These are phyloP conservation scores for Eucalyptus regnans DNA, from an alignment of 345 rosid genomes.

Conservation along the genomic window DNA sequence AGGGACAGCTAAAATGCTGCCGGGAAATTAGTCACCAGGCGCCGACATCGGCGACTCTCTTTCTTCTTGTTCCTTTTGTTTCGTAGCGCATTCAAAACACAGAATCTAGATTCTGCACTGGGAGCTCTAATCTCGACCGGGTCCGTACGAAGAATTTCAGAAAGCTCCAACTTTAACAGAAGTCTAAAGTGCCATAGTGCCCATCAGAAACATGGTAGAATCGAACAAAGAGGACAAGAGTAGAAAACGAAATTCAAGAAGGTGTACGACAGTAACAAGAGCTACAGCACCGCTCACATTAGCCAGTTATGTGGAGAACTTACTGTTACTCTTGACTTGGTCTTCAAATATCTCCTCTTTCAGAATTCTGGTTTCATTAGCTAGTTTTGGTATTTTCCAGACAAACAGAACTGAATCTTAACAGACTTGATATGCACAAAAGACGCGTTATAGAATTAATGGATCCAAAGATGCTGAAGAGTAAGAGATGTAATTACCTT, in stretches of 20 bases:
- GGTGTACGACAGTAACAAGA: not conserved
- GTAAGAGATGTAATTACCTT: conserved; percentile 31
- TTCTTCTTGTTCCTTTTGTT: not conserved
- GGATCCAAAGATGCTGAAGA: not conserved
- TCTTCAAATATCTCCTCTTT: not conserved
- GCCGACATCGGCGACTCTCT: not conserved
- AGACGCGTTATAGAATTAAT: not conserved
- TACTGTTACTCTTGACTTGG: not conserved
- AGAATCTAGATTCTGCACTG: not conserved
- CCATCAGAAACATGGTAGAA: not conserved
- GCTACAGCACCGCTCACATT: not conserved
- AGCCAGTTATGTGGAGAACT: not conserved
- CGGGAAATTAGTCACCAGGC: not conserved
- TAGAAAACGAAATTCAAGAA: not conserved
- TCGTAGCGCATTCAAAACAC: not conserved
- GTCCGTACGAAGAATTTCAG: not conserved
- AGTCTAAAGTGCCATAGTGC: not conserved
- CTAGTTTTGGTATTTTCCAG: not conserved
- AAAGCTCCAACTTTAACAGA: not conserved
- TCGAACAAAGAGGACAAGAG: not conserved
- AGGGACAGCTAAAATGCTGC: not conserved
- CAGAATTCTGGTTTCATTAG: not conserved
- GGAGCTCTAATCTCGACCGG: not conserved
- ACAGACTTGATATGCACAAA: not conserved
- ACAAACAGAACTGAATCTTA: not conserved